Evolutionary conservation across 805 yeast species (phyloP), one percentile per base, ranked within the genome.

Genomic region (Danielozyma ontarioensis): DNA sequence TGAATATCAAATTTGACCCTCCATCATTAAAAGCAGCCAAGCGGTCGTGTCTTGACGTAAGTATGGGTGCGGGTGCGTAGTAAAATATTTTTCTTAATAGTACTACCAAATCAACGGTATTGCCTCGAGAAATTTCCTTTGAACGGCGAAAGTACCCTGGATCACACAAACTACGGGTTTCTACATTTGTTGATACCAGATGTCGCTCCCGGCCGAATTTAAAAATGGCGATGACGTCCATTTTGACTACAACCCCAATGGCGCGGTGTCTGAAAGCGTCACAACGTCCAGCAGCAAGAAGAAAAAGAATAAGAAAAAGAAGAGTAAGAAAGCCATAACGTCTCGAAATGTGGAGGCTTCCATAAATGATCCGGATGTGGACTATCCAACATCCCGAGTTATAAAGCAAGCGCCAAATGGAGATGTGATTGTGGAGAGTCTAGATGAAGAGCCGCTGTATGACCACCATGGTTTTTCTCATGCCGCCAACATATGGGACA

Each of bases 371-470:
- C 76, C 80, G 11, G 65, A 70, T 25, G 70, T 73, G 23, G 86
- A 80, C 12, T 83, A 83, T 48, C 93, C 93, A 2, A 69, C 74
- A 11, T 80, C 88, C 6, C 57, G 93, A 36, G 78, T 83, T 4
- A 77, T 83, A 29, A 80, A 76, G 44, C 78, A 80, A 44, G 83
- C 75, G 3, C 72, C 80, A 3, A 81, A 83, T 51, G 94, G 94
- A 5, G 85, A 82, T 44, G 83, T 84, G 4, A 73, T 83, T 31
- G 87, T 85, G 16, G 82, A 83, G 45, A 69, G 74, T 32, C 50
- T 76, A 32, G 69, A 64, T 13, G 62, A 59, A 27, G 53, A 51
- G n/a, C 40, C n/a, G 17, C 34, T 19, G 29, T 28, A 23, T 27
- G 14, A 39, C 24, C 39, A 27, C 25, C 28, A 29, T 24, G 13